Percentiles rank a stretch among this genome's conserved stretches.
phyloP scores from a whole-genome alignment of 371 early-diverging fungal species.

The Circinella umbellata region DNA sequence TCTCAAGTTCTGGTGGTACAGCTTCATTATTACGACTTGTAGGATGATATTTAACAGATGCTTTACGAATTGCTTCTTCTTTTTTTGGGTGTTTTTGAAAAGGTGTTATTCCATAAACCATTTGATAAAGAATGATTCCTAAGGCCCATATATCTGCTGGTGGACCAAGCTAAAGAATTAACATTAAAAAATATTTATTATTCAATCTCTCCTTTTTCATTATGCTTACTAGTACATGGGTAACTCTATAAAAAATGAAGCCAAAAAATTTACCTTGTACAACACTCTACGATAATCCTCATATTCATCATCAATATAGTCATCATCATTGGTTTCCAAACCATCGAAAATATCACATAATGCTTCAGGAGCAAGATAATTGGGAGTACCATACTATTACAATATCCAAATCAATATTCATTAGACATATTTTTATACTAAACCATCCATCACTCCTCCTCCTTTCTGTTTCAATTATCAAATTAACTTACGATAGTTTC shows the following conservation, averaged over 20 bases:
- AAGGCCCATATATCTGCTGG: slow-evolving; percentile 97
- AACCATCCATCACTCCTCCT: no score
- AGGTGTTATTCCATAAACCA: slow-evolving; percentile 93
- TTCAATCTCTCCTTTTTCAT: no score
- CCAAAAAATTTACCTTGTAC: neutral
- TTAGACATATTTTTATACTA: neutral
- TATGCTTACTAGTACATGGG: no score
- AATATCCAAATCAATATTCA: neutral
- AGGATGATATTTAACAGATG: neutral
- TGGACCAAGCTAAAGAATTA: slow-evolving; percentile 56
- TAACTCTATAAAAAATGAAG: no score
- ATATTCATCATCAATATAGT: slow-evolving; percentile 38
- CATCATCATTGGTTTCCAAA: neutral
- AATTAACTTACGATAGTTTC: slow-evolving; percentile 71
- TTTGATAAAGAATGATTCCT: slow-evolving; percentile 97
- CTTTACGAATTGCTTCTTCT: neutral
- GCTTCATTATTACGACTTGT: neutral
- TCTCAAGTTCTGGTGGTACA: neutral
- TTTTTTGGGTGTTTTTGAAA: slow-evolving; percentile 54
- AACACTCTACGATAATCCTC: neutral
- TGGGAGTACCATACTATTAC: slow-evolving; percentile 84
- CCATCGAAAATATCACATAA: neutral
- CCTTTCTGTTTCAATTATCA: neutral
- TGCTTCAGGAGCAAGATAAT: slow-evolving; percentile 98
- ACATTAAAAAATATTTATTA: no score